Base-by-base conservation (phyloP, 495 filamentous ascomycete genomes). In the Podospora australis region DNA sequence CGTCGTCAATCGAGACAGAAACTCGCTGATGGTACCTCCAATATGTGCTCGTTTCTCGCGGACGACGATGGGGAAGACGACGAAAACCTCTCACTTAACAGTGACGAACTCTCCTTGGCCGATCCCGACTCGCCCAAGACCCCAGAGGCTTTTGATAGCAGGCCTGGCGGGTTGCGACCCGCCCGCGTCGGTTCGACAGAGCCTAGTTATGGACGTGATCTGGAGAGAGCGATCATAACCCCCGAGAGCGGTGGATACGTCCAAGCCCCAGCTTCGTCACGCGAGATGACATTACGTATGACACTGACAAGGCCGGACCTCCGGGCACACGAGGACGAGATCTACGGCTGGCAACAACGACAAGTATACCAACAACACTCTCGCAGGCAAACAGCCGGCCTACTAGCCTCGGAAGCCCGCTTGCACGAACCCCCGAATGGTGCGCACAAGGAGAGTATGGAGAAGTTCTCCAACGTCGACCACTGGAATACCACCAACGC, bases 251-350 rank as follows among this genome's bases (percentile, higher is more conserved):
- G 51, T 3, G 50, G 57, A 36, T 81, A 78, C 57, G 67, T 73
- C n/a, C 79, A 81, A 48, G 69, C 70, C 8, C 66, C 74, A 26
- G 70, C 74, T 21, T 76, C 75, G 38, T 83, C 77, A 30, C 81
- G 90, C 14, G 90, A 96, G 65, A 96, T 96, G 91, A 95, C 90
- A 11, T 67, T 96, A 35, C 85, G 87, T 26, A 94, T 96, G 88
- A 96, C 91, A 5, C 76, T 96, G 42, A 96, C 91, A 17, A 77
- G 88, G 40, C 89, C 90, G 0, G 91, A 95, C 59, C 75, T 96
- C 44, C 79, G 87, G 34, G 80, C 79, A 1, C 70, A 79, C 48
- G 87, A 84, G 59, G 78, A 76, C 21, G 72, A 77, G 55, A 69
- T 78, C 26, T 85, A 78, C 52, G 72, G 81, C 11, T 82, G 75